Conservation (phyloP, 805 yeast genomes). For the Lipomyces sp. region DNA sequence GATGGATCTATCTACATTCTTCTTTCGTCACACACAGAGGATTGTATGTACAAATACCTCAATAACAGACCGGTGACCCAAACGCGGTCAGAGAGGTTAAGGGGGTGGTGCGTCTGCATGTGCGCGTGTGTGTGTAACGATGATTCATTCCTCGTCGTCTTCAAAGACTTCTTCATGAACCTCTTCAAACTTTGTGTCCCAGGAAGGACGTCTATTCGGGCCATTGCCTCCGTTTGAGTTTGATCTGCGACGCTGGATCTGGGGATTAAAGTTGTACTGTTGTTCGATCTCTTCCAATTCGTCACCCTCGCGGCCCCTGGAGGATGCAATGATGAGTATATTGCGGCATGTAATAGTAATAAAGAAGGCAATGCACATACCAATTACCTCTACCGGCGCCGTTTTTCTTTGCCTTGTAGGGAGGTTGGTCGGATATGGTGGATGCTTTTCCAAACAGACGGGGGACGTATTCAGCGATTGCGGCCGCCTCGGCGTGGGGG, state of each 20-base stretch:
- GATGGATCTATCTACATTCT: too few relatives aligned
- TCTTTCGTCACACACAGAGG: not conserved
- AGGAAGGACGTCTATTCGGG: constrained; percentile 30
- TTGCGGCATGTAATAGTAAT: not conserved
- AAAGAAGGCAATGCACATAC: constrained; percentile 22
- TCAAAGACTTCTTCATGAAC: constrained; percentile 38
- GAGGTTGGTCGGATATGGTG: constrained; percentile 18
- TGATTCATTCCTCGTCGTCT: constrained; percentile 21
- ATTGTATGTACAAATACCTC: constrained; percentile 22
- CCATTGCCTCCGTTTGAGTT: constrained; percentile 39
- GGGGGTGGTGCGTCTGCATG: not conserved
- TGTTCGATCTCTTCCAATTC: constrained; percentile 39
- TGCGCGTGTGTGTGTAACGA: too few relatives aligned
- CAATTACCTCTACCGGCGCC: constrained; percentile 42
- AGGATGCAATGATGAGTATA: not conserved
- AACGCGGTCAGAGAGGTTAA: constrained; percentile 10
- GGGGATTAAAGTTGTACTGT: constrained; percentile 37
- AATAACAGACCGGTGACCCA: constrained; percentile 15
- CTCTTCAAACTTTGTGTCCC: constrained; percentile 28
- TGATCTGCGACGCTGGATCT: constrained; percentile 39
- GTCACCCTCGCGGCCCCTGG: constrained; percentile 40
- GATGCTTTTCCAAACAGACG: constrained; percentile 39
- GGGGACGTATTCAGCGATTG: constrained; percentile 21
- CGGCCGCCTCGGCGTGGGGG: constrained; percentile 13
- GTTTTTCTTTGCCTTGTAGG: constrained; percentile 37